Percentiles rank a stretch among this genome's conserved stretches.
These are phyloP conservation scores for Albizia julibrissin DNA, from an alignment of 306 rosid species.

Conservation along the genomic window DNA sequence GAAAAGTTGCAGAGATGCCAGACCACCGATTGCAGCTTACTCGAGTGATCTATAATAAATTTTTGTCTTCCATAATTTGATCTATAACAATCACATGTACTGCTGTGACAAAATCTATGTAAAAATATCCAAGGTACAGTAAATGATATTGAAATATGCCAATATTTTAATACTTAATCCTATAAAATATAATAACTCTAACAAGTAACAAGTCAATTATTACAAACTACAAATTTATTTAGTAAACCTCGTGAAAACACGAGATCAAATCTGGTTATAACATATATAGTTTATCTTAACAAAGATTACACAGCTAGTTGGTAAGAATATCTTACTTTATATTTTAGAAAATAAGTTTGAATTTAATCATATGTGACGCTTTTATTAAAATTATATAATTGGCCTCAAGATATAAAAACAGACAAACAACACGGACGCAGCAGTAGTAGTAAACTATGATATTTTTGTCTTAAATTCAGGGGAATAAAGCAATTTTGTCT, in stretches of 20 bases:
- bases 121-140: not conserved
- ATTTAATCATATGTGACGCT: not conserved
- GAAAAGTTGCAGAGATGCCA: no score
- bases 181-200: not conserved
- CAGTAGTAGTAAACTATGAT: not conserved
- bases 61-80: not conserved
- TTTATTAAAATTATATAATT: not conserved
- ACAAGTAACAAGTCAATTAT: not conserved
- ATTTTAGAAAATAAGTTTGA: not conserved
- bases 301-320: not conserved
- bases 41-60: not conserved
- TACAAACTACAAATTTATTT: not conserved
- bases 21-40: no score
- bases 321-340: not conserved
- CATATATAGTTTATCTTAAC: not conserved
- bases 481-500: constrained; percentile 15
- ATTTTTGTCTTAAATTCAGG: constrained; percentile 5
- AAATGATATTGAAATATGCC: not conserved
- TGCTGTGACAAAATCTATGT: no score
- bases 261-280: not conserved
- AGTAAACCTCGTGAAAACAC: not conserved
- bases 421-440: not conserved
- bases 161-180: not conserved
- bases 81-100: no score
- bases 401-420: not conserved